These are phyloP conservation scores for Uronychia binucleata DNA, from an alignment of 73 alveolate species.

Conservation along the genomic window DNA sequence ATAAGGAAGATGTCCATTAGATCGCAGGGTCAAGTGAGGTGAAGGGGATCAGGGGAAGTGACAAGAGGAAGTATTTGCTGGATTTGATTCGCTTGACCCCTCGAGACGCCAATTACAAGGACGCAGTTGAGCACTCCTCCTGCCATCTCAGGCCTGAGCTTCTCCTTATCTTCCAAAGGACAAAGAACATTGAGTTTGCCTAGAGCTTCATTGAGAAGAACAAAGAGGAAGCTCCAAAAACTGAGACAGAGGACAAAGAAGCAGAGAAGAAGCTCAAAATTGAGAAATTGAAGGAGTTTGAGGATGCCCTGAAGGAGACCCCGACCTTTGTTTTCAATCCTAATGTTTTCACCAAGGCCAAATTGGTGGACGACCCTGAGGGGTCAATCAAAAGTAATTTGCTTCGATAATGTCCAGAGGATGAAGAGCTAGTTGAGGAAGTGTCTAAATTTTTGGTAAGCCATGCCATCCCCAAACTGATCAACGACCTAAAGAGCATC, in stretches of 20 bases:
- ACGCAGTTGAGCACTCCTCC: constrained; percentile 67
- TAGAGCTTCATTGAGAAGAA: constrained; percentile 22
- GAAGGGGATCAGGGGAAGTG: constrained; percentile 92
- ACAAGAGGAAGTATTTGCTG: constrained; percentile 82
- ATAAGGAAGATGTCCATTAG: constrained; percentile 60
- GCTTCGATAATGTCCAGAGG: constrained; percentile 12
- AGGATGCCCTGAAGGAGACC: constrained; percentile 70
- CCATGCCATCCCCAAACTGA: constrained; percentile 63
- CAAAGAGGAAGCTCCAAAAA: constrained; percentile 57
- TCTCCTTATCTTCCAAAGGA: constrained; percentile 65
- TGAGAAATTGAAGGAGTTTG: constrained; percentile 52
- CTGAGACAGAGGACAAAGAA: constrained; percentile 49
- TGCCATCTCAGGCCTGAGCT: constrained; percentile 87
- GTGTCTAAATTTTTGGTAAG: constrained; percentile 61
- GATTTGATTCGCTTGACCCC: constrained; percentile 88
- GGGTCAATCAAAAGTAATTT: neutral
- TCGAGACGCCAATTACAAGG: constrained; percentile 83
- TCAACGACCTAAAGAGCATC: constrained; percentile 62
- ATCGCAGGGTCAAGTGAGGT: constrained; percentile 86
- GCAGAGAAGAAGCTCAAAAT: constrained; percentile 34
- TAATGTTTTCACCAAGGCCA: constrained; percentile 53
- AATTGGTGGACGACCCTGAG: constrained; percentile 38
- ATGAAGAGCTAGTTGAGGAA: constrained; percentile 53
- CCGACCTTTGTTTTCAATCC: constrained; percentile 57
- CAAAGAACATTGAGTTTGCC: constrained; percentile 65